Evolutionary conservation across 371 early-diverging fungal species (phyloP).

Genomic region (Mucor saturninus): DNA sequence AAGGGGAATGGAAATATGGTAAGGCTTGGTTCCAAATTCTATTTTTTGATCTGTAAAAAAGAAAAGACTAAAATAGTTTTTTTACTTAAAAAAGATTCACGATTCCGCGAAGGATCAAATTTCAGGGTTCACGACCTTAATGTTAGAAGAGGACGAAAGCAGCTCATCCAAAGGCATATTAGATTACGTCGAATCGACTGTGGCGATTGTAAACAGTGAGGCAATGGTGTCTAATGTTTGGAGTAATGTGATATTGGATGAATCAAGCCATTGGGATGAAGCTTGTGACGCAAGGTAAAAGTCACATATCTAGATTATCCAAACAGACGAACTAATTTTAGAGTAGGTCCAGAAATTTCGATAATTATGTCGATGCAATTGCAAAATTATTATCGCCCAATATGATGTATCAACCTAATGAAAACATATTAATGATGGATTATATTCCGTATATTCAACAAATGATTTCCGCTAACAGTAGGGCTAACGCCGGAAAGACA

Average conservation of each 20-base stretch:
- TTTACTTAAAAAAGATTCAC: constrained; percentile 17
- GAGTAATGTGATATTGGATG: constrained; percentile 14
- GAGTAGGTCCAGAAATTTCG: constrained; percentile 1
- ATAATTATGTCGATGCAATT: constrained; percentile 18
- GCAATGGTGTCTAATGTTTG: constrained; percentile 1
- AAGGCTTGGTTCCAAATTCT: not conserved
- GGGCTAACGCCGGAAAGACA: constrained; percentile 5
- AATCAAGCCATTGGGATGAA: constrained; percentile 21
- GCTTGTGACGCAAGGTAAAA: constrained; percentile 16
- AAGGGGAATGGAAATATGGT: constrained; percentile 10
- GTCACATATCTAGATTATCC: too few species aligned
- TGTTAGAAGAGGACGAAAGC: constrained; percentile 9
- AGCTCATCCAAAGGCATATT: not conserved
- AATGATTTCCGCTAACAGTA: constrained; percentile 15
- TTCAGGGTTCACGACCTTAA: constrained; percentile 18
- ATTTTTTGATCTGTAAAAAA: not conserved
- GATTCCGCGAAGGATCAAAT: constrained; percentile 10
- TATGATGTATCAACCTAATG: constrained; percentile 9
- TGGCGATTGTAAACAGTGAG: constrained; percentile 7
- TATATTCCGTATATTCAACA: constrained; percentile 26
- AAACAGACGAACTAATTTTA: not conserved
- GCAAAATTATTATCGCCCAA: constrained; percentile 5
- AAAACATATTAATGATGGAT: constrained; percentile 17
- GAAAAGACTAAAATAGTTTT: constrained; percentile 11
- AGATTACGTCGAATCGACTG: constrained; percentile 3